Base-by-base conservation (phyloP, 164 flowering plant species). In the Chimonanthus praecox region DNA sequence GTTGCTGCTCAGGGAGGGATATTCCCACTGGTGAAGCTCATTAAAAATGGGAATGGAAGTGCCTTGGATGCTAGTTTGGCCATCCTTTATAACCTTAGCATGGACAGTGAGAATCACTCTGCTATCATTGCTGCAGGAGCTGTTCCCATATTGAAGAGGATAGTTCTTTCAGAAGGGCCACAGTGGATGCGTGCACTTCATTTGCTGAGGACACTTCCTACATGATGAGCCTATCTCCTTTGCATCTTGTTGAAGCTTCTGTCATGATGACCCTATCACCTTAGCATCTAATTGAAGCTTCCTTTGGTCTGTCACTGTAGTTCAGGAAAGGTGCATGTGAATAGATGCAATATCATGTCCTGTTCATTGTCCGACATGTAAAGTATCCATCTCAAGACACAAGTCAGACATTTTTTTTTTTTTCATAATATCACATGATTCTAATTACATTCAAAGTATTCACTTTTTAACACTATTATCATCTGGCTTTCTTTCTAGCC, bases 111-210 rank as follows among this genome's bases (percentile, higher is more conserved):
- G 80, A 93, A 91, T 71, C 98, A 91, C 80, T 48, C 87, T 0
- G 88, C 86, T 6, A 90, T 93, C 49, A 5, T 90, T 58, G 90
- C 89, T 48, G 93, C 97, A 6, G 96, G 94, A 46, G 90, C 94
- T 48, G 85, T 88, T 47, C 93, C 96, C 0, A 75, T 72, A 3
- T 78, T 93, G 83, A 82, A 84, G 74, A 85, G 87, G 73, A 82
- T 88, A 70, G 85, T 91, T 49, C 78, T 83, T 8, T 82, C 91
- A 21, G 79, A 93, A 63, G 80, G 84, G 33, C 85, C 90, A 46
- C 89, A 91, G 13, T 93, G 94, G 96, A 75, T 16, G 43, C 85
- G 72, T 21, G 98, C 96, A 2, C 89, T 89, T 70, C 88, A 74
- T 71, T 77, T 93, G 74, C 84, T 93, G 70, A 85, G 93, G 82